Base-by-base conservation (phyloP, 768 basidiomycete species). In the Tephrocybe sp. region DNA sequence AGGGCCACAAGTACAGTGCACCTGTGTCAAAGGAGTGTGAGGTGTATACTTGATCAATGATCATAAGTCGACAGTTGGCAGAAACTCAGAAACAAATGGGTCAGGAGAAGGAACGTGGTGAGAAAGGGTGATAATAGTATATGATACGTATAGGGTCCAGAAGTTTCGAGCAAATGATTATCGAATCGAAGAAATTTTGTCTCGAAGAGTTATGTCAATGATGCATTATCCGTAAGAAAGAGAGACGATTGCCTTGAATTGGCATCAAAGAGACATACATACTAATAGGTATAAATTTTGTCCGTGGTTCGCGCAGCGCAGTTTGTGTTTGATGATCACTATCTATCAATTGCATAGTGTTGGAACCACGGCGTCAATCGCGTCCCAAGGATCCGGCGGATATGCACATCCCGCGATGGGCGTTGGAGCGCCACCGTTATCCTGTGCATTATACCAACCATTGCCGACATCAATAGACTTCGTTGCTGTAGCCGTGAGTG, bases 371-470 rank as follows among this genome's bases (percentile, higher is more conserved):
- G 53, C 64, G 44, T 58, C 59, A 13, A 64, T 33, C 7, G 74
- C 72, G 50, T 71, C 62, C 69, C 71, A 77, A 0, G 69, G 55
- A 59, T 82, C 68, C 21, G 77, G 77, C 61, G 78, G 80, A 62
- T 85, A 85, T 2, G 65, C 51, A 63, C 85, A 88, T 4, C 78
- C 80, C 10, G 73, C 60, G 16, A 83, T 74, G 0, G 73, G 62
- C 4, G 74, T 77, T 37, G 74, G 77, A 3, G 73, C 79, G 1
- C 59, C 63, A 5, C 64, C 62, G 2, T 71, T 77, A 62, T 85
- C 84, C 27, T 67, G 56, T 1, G 66, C n/a, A 55, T 83, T 69
- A 42, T 70, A 72, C 85, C 85, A 87, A 3, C 85, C 84, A 53
- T 57, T 77, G 58, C 55, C 74, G 41, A 56, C 72, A 50, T 68